A percentile compares a stretch with the other conserved stretches of the same genome.
Conservation (phyloP, 2,329 filamentous ascomycete species). For the Metarhizium robertsii region DNA sequence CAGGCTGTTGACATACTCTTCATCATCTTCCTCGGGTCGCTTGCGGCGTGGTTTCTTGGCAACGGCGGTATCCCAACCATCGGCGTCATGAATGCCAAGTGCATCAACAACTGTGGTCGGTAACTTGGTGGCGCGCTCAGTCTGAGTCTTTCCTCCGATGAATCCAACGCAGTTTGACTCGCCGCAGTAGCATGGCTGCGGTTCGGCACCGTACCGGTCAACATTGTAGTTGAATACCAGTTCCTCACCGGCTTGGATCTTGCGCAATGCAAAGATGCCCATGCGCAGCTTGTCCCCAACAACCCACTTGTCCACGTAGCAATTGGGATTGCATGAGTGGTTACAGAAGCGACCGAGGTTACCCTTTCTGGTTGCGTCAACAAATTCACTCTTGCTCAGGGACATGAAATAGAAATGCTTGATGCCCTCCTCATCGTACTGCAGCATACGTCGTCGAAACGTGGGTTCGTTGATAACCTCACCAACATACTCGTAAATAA, state of each 20-base stretch:
- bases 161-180: constrained; percentile 93
- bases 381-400: constrained; percentile 88
- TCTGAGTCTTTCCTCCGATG: constrained; percentile 96
- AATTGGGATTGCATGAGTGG: constrained; percentile 97
- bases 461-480: constrained; percentile 92
- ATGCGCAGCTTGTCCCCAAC: constrained; percentile 95
- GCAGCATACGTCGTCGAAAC: constrained; percentile 81
- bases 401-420: constrained; percentile 99
- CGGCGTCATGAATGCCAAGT: constrained; percentile 85
- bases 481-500: constrained; percentile 97
- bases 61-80: constrained; percentile 85
- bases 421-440: constrained; percentile 93
- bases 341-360: constrained; percentile 97
- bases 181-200: constrained; percentile 92
- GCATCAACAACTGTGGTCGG: constrained; percentile 86
- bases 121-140: constrained; percentile 86
- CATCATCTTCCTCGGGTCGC: constrained; percentile 83
- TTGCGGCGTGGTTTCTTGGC: constrained; percentile 89
- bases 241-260: constrained; percentile 82
- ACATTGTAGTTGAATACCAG: constrained; percentile 99
- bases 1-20: constrained; percentile 89
- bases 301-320: constrained; percentile 99
- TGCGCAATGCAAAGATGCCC: constrained; percentile 91
- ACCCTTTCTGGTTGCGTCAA: constrained; percentile 93
- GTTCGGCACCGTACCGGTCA: constrained; percentile 92